Evolutionary conservation across 257 asterid species (phyloP).

Genomic region (Capsicum baccatum): DNA sequence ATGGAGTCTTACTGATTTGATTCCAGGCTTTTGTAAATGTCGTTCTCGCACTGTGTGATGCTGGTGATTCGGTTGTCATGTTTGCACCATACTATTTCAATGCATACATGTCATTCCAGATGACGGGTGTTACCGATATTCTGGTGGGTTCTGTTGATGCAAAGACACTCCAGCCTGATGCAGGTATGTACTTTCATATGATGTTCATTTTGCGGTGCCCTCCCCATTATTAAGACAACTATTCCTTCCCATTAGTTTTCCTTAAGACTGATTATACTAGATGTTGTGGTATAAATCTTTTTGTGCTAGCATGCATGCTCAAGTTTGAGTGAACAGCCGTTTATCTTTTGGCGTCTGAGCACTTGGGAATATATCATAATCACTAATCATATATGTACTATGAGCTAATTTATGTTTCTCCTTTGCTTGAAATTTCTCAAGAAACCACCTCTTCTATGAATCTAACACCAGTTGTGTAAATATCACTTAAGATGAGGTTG

Average conservation of each 20-base stretch:
- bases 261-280: slow-evolving; percentile 1
- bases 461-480: background rate
- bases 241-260: slow-evolving; percentile 5
- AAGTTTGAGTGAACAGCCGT: background rate
- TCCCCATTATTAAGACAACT: slow-evolving; percentile 4
- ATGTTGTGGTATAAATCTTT: slow-evolving; percentile 1
- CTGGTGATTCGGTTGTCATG: slow-evolving; percentile 91
- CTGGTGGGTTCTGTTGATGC: slow-evolving; percentile 88
- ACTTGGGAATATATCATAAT: background rate
- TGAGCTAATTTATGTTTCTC: background rate
- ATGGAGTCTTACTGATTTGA: slow-evolving; percentile 12
- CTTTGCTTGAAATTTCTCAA: background rate
- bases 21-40: slow-evolving; percentile 93
- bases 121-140: slow-evolving; percentile 95
- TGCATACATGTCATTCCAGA: slow-evolving; percentile 94
- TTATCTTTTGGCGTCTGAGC: background rate
- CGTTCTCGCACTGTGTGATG: slow-evolving; percentile 88
- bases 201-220: background rate
- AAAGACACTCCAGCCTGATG: slow-evolving; percentile 92
- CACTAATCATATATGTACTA: background rate
- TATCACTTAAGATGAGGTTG: slow-evolving; percentile 7
- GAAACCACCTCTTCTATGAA: background rate
- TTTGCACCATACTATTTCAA: slow-evolving; percentile 99
- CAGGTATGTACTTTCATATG: slow-evolving; percentile 57
- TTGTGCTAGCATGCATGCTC: slow-evolving; percentile 1